Base-by-base conservation (phyloP, 139 green algal genomes). In the Chlorella sp. region DNA sequence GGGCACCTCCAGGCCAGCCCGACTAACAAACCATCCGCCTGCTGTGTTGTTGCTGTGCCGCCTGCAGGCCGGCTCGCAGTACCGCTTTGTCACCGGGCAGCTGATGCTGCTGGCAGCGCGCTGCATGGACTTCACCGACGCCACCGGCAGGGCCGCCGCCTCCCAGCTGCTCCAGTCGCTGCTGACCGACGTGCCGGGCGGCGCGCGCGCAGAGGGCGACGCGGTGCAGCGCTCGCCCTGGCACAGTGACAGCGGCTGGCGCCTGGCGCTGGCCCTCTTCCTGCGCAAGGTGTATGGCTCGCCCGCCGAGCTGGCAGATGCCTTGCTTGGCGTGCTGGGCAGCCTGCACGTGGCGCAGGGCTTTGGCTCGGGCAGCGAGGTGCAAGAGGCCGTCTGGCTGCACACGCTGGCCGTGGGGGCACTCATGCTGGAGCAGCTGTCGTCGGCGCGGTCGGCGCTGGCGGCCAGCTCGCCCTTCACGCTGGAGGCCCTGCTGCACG, bases 81-180 rank as follows among this genome's bases (percentile, higher is more conserved):
- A 68, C 31, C 38, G 67, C 66, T 90, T 90, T 73, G 74, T 75
- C n/a, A 64, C 69, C 1, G 59, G 66, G 17, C 87, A 91, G 78
- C 83, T 91, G 36, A 77, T 91, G 67, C 48, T 55, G 31, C 46
- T 88, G 36, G 80, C 74, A 29, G 72, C 77, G 23, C 60, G 36
- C 3, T 87, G 85, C 73, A 43, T 81, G 64, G 83, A 91, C 66
- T 77, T 90, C 63, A 69, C 67, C 1, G 87, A 91, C 64, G 86
- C 77, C 0, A 41, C 76, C 27, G 75, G 86, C 19, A 45, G 83
- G 15, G 8, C 40, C 5, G 75, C 78, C 12, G 75, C 77, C 6
- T 65, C 66, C 5, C 40, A 64, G 9, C 50, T 90, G 48, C 58
- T 91, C 33, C 55, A 40, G 15, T 5, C n/a, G 21, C 67, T 89